These are phyloP conservation scores for Nakazawaea populi DNA, from an alignment of 805 yeast genomes.

Conservation along the genomic window DNA sequence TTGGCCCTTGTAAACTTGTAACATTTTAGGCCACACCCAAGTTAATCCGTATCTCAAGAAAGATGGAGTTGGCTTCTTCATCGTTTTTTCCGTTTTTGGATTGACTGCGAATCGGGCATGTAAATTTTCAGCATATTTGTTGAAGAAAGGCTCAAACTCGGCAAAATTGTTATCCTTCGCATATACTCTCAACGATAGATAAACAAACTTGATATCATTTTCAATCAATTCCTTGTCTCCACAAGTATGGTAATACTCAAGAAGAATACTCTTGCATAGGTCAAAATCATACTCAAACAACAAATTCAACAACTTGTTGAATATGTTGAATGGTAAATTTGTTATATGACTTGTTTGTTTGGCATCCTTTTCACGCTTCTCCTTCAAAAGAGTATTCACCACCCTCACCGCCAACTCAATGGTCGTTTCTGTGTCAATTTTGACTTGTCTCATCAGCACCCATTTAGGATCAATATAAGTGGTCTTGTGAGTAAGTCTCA, in stretches of 20 bases:
- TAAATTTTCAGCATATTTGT: not conserved
- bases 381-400: constrained; percentile 4
- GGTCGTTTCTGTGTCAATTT: not conserved
- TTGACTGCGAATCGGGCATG: not conserved
- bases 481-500: not conserved
- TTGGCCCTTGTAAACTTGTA: constrained; percentile 22
- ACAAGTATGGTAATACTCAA: constrained; percentile 4
- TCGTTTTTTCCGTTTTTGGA: constrained; percentile 1
- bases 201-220: constrained; percentile 1
- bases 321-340: constrained; percentile 4
- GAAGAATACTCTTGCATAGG: not conserved
- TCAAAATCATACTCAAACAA: not conserved
- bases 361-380: not conserved
- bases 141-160: constrained; percentile 5
- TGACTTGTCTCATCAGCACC: not conserved
- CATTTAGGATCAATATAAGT: not conserved
- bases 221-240: constrained; percentile 3
- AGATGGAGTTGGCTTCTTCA: constrained; percentile 12
- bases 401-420: constrained; percentile 7
- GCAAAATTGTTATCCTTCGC: constrained; percentile 2
- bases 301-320: not conserved
- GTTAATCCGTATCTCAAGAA: constrained; percentile 20
- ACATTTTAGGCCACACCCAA: constrained; percentile 24
- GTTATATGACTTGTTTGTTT: not conserved
- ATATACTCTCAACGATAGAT: constrained; percentile 8